Evolutionary conservation across 805 yeast genomes (phyloP).

Genomic region (Lipomyces sp.): DNA sequence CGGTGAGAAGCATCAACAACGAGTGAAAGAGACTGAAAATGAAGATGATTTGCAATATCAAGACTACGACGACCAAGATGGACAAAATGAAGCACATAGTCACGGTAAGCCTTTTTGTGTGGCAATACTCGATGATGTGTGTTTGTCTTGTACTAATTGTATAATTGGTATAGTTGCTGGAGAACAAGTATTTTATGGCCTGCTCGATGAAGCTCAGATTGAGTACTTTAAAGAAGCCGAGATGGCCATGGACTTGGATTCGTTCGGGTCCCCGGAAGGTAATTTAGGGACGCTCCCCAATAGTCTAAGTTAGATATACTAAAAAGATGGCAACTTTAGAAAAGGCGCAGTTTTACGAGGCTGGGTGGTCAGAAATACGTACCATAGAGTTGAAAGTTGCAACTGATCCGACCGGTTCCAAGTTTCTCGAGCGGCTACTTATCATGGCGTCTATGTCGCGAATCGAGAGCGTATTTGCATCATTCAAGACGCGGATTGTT

Average conservation of each 20-base stretch:
- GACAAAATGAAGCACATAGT: too few relatives aligned
- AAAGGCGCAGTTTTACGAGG: constrained; percentile 62
- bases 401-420: constrained; percentile 92
- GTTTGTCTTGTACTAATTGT: constrained; percentile 4
- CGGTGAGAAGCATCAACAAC: too few relatives aligned
- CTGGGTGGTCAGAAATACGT: constrained; percentile 78
- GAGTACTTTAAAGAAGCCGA: constrained; percentile 95
- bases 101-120: too few relatives aligned
- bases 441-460: constrained; percentile 62
- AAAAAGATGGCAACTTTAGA: too few relatives aligned
- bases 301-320: background rate
- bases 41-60: constrained; percentile 8
- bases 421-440: constrained; percentile 83
- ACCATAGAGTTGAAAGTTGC: constrained; percentile 91
- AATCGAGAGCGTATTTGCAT: constrained; percentile 56
- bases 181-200: constrained; percentile 67
- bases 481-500: constrained; percentile 42
- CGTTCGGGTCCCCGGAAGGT: constrained; percentile 63
- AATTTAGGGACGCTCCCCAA: background rate
- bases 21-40: constrained; percentile 2
- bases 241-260: constrained; percentile 73
- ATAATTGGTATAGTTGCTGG: constrained; percentile 20
- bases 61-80: too few relatives aligned
- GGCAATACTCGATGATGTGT: too few relatives aligned
- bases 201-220: constrained; percentile 76